Evolutionary conservation across 1,284 basidiomycete genomes (phyloP).

Genomic region (Taiwanofungus camphoratus): DNA sequence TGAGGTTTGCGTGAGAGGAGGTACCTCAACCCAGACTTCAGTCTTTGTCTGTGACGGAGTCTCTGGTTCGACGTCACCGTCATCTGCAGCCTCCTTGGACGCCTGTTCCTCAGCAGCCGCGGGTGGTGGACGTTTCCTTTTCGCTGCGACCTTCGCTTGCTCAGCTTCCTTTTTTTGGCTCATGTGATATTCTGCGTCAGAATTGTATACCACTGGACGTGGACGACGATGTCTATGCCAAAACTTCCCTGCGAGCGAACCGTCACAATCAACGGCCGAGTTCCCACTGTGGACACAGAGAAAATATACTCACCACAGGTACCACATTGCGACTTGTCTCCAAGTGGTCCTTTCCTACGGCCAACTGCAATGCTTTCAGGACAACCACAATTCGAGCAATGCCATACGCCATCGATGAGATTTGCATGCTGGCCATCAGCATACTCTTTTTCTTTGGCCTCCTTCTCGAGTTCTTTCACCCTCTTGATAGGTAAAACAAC

Average conservation of each 20-base stretch:
- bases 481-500: conserved; percentile 50
- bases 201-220: conserved; percentile 72
- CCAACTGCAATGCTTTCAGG: conserved; percentile 83
- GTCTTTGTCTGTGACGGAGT: conserved; percentile 45
- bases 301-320: conserved; percentile 68
- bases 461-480: conserved; percentile 68
- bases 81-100: conserved; percentile 40
- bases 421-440: conserved; percentile 78
- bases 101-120: conserved; percentile 26
- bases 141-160: conserved; percentile 38
- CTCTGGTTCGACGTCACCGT: conserved; percentile 50
- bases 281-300: conserved; percentile 4
- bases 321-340: conserved; percentile 88
- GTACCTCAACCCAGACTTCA: conserved; percentile 31
- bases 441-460: conserved; percentile 77
- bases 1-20: conserved; percentile 14
- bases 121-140: conserved; percentile 41
- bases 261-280: conserved; percentile 5
- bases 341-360: conserved; percentile 81
- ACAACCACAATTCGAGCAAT: conserved; percentile 88
- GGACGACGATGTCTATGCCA: conserved; percentile 79
- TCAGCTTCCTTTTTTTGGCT: conserved; percentile 54
- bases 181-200: conserved; percentile 64
- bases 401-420: conserved; percentile 82
- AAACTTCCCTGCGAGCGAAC: conserved; percentile 58